Base-by-base conservation (phyloP, 306 rosid genomes). In the Malus asiatica region DNA sequence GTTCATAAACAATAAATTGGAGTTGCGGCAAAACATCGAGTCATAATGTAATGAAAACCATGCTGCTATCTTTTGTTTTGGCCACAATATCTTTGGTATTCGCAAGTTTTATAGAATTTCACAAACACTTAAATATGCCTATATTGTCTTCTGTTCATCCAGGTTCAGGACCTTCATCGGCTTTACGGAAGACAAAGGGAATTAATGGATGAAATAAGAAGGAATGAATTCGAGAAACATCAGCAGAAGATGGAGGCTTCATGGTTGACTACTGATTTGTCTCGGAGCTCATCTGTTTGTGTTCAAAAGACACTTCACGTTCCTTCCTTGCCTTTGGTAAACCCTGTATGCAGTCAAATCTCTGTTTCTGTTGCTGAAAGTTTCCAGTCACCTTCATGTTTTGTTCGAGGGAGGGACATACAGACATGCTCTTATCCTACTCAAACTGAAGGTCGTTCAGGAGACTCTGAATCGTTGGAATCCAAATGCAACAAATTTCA, bases 141-240 rank as follows among this genome's bases (percentile, higher is more conserved):
- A 48, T 63, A 74, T 32, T 76, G 57, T 48, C 67, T 60, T 75
- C 51, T 74, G 73, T 29, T 33, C 66, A 51, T 84, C 81, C 91
- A 95, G 99, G 78, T 92, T 85, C 85, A 75, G 60, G 97, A 89
- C 79, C 97, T 95, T 62, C 99, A 95, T 83, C 92, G 87, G 33
- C 85, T 95, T 74, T 95, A 95, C 79, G 52, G 74, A 76, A 88
- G 85, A 83, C 97, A 95, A 80, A 92, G 76, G 83, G 90, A 89
- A 72, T 73, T 92, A 66, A 92, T 89, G 93, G 82, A 78, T 71
- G 96, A 83, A 81, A 25, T 88, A 29, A 83, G 77, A 69, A 79
- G 78, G 82, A 86, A 70, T 77, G 88, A 88, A 78, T 83, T 82
- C 1, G 62, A 48, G 40, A 81, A 76, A 46, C 80, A 73, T 64